These are phyloP conservation scores for Gloeostereum incarnatum DNA, from an alignment of 768 basidiomycete species.

Conservation along the genomic window DNA sequence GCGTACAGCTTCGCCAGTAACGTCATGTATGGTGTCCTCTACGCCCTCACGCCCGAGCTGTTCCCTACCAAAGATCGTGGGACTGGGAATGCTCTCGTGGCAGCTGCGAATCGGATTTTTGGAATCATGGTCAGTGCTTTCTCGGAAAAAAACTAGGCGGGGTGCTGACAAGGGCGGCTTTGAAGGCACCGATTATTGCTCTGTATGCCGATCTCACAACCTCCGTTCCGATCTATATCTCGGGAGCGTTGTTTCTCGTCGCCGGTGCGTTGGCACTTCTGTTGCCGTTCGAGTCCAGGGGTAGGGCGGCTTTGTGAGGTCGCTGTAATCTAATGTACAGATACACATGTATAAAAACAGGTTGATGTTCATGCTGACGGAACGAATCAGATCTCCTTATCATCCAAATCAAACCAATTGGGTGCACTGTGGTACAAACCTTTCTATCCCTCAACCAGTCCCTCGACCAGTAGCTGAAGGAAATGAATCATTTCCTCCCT, in stretches of 20 bases:
- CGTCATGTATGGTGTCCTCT: conserved; percentile 72
- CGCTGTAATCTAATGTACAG: too few relatives aligned
- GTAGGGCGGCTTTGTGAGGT: conserved; percentile 60
- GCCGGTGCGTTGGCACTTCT: conserved; percentile 41
- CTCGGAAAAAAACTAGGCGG: neutral
- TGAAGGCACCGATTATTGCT: conserved; percentile 62
- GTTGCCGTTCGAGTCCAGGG: conserved; percentile 67
- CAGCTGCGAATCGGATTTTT: conserved; percentile 53
- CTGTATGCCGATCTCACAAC: conserved; percentile 57
- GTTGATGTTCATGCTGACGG: too few relatives aligned
- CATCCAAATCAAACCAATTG: too few relatives aligned
- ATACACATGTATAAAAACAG: too few relatives aligned
- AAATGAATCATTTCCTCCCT: conserved; percentile 62
- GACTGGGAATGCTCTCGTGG: conserved; percentile 59
- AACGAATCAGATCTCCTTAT: too few relatives aligned
- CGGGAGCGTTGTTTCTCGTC: conserved; percentile 53
- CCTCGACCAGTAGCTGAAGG: neutral
- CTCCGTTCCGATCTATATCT: conserved; percentile 62
- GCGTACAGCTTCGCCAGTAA: conserved; percentile 57
- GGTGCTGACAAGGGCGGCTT: neutral
- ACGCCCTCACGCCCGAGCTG: conserved; percentile 62
- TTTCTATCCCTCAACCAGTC: neutral
- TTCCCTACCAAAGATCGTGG: conserved; percentile 68
- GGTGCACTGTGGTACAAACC: too few relatives aligned
- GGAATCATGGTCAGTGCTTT: conserved; percentile 49